phyloP scores from a whole-genome alignment of 2,329 filamentous ascomycete species.

The Didymella exigua region DNA sequence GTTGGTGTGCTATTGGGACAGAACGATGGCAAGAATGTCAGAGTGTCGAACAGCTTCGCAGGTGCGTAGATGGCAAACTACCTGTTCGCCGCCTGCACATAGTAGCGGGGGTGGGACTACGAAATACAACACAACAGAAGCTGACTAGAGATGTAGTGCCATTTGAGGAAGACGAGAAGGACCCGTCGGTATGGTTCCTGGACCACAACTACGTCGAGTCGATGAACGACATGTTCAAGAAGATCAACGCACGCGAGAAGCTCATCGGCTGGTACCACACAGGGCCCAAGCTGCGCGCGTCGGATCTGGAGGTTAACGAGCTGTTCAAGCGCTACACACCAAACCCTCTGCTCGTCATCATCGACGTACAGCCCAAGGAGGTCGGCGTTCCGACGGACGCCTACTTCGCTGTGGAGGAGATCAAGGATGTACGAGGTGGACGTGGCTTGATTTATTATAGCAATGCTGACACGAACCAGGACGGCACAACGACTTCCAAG shows the following conservation, averaged over 20 bases:
- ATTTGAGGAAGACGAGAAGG: slow-evolving; percentile 98
- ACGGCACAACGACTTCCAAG: slow-evolving; percentile 94
- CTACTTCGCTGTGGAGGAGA: slow-evolving; percentile 99
- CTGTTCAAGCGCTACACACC: slow-evolving; percentile 99
- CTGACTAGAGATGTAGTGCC: slow-evolving; percentile 67
- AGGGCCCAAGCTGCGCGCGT: slow-evolving; percentile 92
- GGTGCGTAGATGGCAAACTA: slow-evolving; percentile 61
- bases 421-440: slow-evolving; percentile 83
- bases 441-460: not conserved
- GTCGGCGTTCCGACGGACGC: slow-evolving; percentile 97
- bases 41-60: slow-evolving; percentile 98
- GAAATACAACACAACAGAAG: slow-evolving; percentile 7
- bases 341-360: slow-evolving; percentile 94
- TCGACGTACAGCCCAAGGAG: slow-evolving; percentile 98
- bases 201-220: slow-evolving; percentile 99
- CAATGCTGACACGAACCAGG: slow-evolving; percentile 58
- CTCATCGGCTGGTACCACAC: slow-evolving; percentile 99
- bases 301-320: slow-evolving; percentile 98
- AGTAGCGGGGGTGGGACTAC: slow-evolving; percentile 6
- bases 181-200: slow-evolving; percentile 97
- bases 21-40: slow-evolving; percentile 93
- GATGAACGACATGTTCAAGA: slow-evolving; percentile 99
- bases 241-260: slow-evolving; percentile 98
- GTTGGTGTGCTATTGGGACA: slow-evolving; percentile 94
- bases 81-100: slow-evolving; percentile 22